Conservation (phyloP, 768 basidiomycete species). For the Tephrocybe rancida region DNA sequence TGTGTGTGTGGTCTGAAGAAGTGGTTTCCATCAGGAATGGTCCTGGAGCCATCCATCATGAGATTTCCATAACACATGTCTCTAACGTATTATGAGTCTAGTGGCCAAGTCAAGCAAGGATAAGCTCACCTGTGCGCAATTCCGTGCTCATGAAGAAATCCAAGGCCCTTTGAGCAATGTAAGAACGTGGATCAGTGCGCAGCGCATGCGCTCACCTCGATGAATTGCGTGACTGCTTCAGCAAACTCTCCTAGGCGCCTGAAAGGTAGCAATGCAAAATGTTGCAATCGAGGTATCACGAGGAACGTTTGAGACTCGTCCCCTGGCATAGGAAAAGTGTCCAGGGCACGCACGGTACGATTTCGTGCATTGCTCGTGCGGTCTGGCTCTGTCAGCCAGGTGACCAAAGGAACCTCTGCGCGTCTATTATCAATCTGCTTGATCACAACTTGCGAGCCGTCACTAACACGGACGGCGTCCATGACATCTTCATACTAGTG, state of each 20-base stretch:
- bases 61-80: not conserved
- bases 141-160: too few species aligned
- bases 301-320: constrained; percentile 12
- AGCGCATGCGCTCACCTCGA: constrained; percentile 13
- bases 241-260: constrained; percentile 20
- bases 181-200: not conserved
- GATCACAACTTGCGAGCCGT: constrained; percentile 20
- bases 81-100: not conserved
- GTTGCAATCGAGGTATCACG: constrained; percentile 20
- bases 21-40: not conserved
- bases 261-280: constrained; percentile 20
- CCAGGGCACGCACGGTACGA: constrained; percentile 21
- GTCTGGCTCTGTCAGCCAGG: too few species aligned
- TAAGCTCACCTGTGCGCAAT: too few species aligned
- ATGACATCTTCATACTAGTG: too few species aligned
- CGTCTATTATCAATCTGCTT: constrained; percentile 9
- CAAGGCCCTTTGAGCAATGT: too few species aligned
- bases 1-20: not conserved
- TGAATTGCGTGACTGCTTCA: constrained; percentile 19
- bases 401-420: too few species aligned
- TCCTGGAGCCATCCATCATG: not conserved
- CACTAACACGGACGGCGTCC: constrained; percentile 20
- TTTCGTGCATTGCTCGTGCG: too few species aligned
- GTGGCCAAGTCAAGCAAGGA: too few species aligned
- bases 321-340: constrained; percentile 21